Base-by-base conservation (phyloP, 768 basidiomycete species). In the Tylopilus vinaceipallidus region DNA sequence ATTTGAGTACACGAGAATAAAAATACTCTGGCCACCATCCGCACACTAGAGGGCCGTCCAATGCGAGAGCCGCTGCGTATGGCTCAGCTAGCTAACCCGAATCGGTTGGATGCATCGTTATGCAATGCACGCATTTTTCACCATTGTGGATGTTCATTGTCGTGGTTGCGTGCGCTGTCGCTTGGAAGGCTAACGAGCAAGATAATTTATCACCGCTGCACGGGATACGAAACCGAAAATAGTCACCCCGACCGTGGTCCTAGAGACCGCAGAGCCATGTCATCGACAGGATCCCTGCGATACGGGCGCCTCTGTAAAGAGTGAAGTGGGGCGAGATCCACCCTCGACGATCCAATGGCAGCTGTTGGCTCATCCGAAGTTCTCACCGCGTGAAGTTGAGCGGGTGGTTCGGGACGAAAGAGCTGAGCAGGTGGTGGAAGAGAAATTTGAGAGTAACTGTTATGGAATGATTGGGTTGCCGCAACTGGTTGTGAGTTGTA, bases 271-370 rank as follows among this genome's bases (percentile, higher is more conserved):
- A 88, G 62, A 33, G 78, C 75, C 51, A 74, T 75, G 56, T 88
- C 86, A 63, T 88, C 86, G 24, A 73, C 57, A 22, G 80, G 81
- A 47, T 83, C 75, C 49, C 86, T 76, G 42, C 76, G 73, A 47
- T 83, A 86, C 7, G 79, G 76, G 55, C 80, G 79, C 36, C 82
- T 75, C 38, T 72, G 74, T 47, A 86, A 69, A 17, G 77, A 69
- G 45, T 77, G 70, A 42, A 88, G 71, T 13, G 86, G 84, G 7
- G 80, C 82, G 14, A 88, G 74, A 50, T 75, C 75, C 30, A 73
- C 66, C 29, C 69, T 64, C 14, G 60, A 53, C 4, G 66, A 51
- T 47, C 66, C 66, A 13, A 59, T 55, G 8, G 56, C 36, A 24
- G 43, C 22, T 20, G 39, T 13, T 16, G 63, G 34, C 20, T 58